Evolutionary conservation across 257 asterid genomes (phyloP).

Genomic region (Marsdenia floribunda): DNA sequence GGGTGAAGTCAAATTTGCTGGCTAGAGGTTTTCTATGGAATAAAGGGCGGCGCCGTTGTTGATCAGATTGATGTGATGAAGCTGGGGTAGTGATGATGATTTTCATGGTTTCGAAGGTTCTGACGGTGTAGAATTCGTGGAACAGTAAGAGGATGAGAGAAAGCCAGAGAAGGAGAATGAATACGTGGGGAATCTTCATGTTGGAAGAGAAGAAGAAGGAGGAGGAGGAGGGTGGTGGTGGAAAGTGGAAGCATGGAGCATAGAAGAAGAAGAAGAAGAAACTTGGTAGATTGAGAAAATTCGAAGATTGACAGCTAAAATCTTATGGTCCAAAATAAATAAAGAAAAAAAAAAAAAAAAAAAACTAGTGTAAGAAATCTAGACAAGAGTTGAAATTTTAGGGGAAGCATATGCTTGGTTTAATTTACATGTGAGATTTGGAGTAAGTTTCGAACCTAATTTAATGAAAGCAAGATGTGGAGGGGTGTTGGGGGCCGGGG

Average conservation of each 20-base stretch:
- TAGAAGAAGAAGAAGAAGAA: slow-evolving; percentile 29
- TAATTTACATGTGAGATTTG: slow-evolving; percentile 50
- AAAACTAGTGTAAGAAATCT: slow-evolving; percentile 12
- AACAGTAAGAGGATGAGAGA: slow-evolving; percentile 40
- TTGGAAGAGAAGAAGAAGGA: slow-evolving; percentile 31
- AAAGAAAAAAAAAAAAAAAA: not conserved
- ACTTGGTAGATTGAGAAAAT: slow-evolving; percentile 39
- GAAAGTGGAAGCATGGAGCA: slow-evolving; percentile 70
- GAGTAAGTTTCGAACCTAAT: slow-evolving; percentile 34
- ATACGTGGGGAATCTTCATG: slow-evolving; percentile 38
- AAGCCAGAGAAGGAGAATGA: slow-evolving; percentile 34
- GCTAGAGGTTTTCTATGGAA: slow-evolving; percentile 46
- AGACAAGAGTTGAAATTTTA: slow-evolving; percentile 36
- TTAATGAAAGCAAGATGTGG: slow-evolving; percentile 16
- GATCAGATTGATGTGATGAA: slow-evolving; percentile 7
- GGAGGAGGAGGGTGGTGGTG: slow-evolving; percentile 23
- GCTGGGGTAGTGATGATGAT: not conserved
- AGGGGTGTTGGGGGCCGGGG: no score
- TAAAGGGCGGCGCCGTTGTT: not conserved
- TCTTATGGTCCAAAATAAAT: slow-evolving; percentile 19
- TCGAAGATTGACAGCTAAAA: slow-evolving; percentile 54
- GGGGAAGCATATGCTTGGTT: slow-evolving; percentile 36
- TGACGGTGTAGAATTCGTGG: slow-evolving; percentile 32
- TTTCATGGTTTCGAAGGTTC: slow-evolving; percentile 16
- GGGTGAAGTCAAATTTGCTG: slow-evolving; percentile 52